Base-by-base conservation (phyloP, 768 basidiomycete species). In the Boletus huronensis region DNA sequence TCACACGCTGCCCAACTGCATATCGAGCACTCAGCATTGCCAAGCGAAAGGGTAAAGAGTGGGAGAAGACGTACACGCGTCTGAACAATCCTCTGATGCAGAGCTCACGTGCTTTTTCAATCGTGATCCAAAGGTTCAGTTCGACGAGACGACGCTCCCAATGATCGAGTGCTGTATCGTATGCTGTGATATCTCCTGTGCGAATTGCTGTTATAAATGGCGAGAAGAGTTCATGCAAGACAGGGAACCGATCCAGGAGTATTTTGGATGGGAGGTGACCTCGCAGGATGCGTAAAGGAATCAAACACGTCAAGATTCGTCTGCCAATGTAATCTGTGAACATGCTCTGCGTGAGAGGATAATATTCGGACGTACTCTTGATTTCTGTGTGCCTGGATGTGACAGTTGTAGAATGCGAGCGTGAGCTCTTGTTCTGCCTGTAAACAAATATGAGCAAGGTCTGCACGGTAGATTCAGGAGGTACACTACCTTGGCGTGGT, bases 51-150 rank as follows among this genome's bases (percentile, higher is more conserved):
- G n/a, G 50, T 38, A 11, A 46, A 34, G 31, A 21, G 3, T 2
- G 25, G n/a, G n/a, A 17, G 35, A 5, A 29, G 25, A 80, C 85
- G 55, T 66, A 90, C 88, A 87, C 84, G 71, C 80, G 75, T 57
- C 88, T 79, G 72, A 98, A 93, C 32, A 96, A 71, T 8, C 89
- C 82, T 44, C 96, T 76, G 49, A 98, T 74, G 64, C 92, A 95
- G 5, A 91, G 77, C 69, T 97, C 94, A 38, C 96, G 75, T 9
- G 89, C 93, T 57, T 87, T 85, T 71, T 98, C 96, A 1, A 98
- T 75, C 2, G 88, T 87, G 13, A 97, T 78, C 79, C 87, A 94
- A 8, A 93, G 77, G 58, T 91, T 95, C 44, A 94, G 79, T 48
- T 90, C 87, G n/a, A 97, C 82, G 6, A 98, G 79, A 40, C 85